Evolutionary conservation across 108 stramenopile genomes (phyloP).

Genomic region (Epipyxis sp.): DNA sequence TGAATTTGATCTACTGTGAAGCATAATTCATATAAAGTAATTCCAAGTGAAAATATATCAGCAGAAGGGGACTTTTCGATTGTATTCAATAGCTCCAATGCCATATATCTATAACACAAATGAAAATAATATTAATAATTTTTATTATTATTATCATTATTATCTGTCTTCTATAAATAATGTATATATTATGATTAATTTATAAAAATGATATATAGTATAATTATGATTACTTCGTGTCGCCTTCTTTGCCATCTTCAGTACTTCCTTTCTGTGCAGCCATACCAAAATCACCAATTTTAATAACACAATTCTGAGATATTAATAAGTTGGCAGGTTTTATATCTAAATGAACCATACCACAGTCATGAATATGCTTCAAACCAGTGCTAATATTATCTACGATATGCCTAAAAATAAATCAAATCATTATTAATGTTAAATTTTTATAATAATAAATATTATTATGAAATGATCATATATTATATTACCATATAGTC

Average conservation of each 20-base stretch:
- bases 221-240: neutral
- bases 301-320: neutral
- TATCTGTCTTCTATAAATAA: neutral
- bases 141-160: neutral
- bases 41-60: conserved; percentile 17
- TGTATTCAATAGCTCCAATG: neutral
- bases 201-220: too few relatives aligned
- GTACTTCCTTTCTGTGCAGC: neutral
- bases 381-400: neutral
- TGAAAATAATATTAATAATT: too few relatives aligned
- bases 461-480: too few relatives aligned
- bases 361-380: neutral
- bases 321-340: conserved; percentile 20
- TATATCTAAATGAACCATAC: conserved; percentile 10
- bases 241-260: conserved; percentile 14
- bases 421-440: too few relatives aligned
- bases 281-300: conserved; percentile 18
- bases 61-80: neutral
- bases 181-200: neutral
- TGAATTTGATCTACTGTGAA: neutral
- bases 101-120: conserved; percentile 4
- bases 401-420: neutral
- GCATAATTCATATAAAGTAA: neutral
- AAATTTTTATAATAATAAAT: too few relatives aligned
- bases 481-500: too few relatives aligned